These are phyloP conservation scores for Saccharomycopsis fodiens DNA, from an alignment of 805 yeast genomes.

Conservation along the genomic window DNA sequence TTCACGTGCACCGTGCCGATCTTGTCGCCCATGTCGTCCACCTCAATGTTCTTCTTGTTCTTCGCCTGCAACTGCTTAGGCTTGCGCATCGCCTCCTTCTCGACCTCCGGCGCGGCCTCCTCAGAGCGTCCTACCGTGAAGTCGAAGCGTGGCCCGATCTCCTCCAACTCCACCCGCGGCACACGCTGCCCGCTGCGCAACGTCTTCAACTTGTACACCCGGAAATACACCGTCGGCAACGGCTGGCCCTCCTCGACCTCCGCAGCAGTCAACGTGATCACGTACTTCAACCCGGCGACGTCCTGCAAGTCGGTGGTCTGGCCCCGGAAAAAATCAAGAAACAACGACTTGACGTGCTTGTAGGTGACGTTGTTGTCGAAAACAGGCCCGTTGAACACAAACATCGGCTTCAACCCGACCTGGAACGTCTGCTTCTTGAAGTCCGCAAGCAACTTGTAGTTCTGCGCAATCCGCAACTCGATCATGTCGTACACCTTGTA, in stretches of 20 bases:
- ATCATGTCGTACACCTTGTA: slow-evolving; percentile 90
- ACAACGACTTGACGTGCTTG: slow-evolving; percentile 78
- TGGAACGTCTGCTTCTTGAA: slow-evolving; percentile 76
- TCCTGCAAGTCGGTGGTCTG: slow-evolving; percentile 76
- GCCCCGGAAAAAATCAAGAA: slow-evolving; percentile 86
- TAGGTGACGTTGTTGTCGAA: slow-evolving; percentile 86
- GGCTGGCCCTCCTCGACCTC: slow-evolving; percentile 54
- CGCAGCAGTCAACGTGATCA: slow-evolving; percentile 72
- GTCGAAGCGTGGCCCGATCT: slow-evolving; percentile 92
- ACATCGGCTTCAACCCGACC: slow-evolving; percentile 90
- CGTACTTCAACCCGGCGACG: slow-evolving; percentile 90
- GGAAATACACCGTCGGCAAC: slow-evolving; percentile 77
- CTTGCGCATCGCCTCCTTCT: slow-evolving; percentile 76
- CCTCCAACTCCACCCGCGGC: slow-evolving; percentile 91
- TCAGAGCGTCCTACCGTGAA: slow-evolving; percentile 85
- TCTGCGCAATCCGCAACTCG: slow-evolving; percentile 67
- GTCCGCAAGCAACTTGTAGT: slow-evolving; percentile 67
- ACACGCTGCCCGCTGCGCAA: slow-evolving; percentile 76
- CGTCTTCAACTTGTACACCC: slow-evolving; percentile 84
- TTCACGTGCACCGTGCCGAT: slow-evolving; percentile 95
- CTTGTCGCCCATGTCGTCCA: slow-evolving; percentile 91
- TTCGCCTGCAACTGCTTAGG: slow-evolving; percentile 78
- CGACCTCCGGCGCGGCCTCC: slow-evolving; percentile 77
- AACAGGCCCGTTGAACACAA: slow-evolving; percentile 84
- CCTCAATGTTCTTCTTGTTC: slow-evolving; percentile 81